A percentile compares a stretch with the other conserved stretches of the same genome.
These are phyloP conservation scores for Corymbia calophylla DNA, from an alignment of 441 rosid genomes.

Conservation along the genomic window DNA sequence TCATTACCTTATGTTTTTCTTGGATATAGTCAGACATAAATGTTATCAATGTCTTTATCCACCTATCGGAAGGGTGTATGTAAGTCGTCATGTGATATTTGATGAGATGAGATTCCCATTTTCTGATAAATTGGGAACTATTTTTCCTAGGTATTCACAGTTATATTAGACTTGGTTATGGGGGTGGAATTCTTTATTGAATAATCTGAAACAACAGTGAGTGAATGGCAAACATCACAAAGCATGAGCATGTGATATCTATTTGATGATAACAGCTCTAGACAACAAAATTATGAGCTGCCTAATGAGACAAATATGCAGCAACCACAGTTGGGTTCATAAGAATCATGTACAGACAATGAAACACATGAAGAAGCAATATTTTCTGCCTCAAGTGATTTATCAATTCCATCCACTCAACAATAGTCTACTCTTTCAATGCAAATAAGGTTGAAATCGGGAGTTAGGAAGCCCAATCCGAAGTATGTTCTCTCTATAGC, in stretches of 20 bases:
- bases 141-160: not conserved
- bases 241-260: not conserved
- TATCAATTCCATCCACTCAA: not conserved
- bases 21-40: not conserved
- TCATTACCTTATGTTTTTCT: not conserved
- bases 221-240: not conserved
- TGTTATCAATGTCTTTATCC: not conserved
- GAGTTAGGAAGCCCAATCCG: rapidly evolving
- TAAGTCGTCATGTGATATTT: not conserved
- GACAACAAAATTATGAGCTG: not conserved
- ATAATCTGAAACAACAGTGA: rapidly evolving
- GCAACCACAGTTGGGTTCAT: not conserved
- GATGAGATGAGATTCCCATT: not conserved
- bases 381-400: not conserved
- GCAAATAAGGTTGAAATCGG: not conserved
- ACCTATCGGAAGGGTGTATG: not conserved
- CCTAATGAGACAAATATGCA: not conserved
- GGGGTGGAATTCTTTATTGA: not conserved
- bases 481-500: not conserved
- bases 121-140: not conserved
- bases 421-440: not conserved
- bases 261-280: not conserved
- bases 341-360: not conserved
- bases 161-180: not conserved
- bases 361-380: not conserved